Conservation (phyloP, 768 basidiomycete species). For the Tricholoma matsutake region DNA sequence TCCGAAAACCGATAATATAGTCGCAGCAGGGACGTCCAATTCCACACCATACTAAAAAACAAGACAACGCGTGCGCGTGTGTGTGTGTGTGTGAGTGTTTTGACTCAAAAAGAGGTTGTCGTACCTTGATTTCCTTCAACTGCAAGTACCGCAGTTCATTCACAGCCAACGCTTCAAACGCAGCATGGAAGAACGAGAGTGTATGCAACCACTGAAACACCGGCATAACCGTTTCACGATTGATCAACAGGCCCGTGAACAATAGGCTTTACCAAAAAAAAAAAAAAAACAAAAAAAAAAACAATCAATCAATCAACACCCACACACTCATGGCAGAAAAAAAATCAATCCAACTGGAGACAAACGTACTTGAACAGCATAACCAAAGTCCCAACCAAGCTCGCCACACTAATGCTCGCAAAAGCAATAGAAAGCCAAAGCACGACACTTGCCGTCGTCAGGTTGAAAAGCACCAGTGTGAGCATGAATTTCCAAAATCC, state of each 20-base stretch:
- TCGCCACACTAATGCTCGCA: slow-evolving; percentile 83
- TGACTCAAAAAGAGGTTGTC: too few species aligned
- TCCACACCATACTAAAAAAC: slow-evolving; percentile 88
- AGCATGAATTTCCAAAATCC: slow-evolving; percentile 99
- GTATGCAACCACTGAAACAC: slow-evolving; percentile 85
- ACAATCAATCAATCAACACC: too few species aligned
- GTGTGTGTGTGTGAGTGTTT: too few species aligned
- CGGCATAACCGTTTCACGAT: slow-evolving; percentile 77
- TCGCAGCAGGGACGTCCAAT: slow-evolving; percentile 92
- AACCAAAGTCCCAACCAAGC: slow-evolving; percentile 88
- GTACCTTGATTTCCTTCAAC: slow-evolving; percentile 84
- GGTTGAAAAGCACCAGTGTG: slow-evolving; percentile 92
- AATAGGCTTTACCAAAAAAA: slow-evolving; percentile 56
- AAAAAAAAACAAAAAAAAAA: not conserved
- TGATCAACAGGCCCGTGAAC: slow-evolving; percentile 94
- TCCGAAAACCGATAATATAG: slow-evolving; percentile 92
- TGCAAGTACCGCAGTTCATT: slow-evolving; percentile 95
- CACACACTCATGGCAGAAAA: slow-evolving; percentile 2
- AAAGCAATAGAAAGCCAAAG: slow-evolving; percentile 89
- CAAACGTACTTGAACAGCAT: slow-evolving; percentile 99
- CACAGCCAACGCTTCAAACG: slow-evolving; percentile 95
- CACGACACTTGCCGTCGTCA: slow-evolving; percentile 92
- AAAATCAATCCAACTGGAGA: too few species aligned
- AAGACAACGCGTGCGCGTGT: too few species aligned
- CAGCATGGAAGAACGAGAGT: slow-evolving; percentile 97